Evolutionary conservation across 2,329 filamentous ascomycete genomes (phyloP), one percentile per base, ranked within the genome.

Genomic region (Stemphylium beticola): DNA sequence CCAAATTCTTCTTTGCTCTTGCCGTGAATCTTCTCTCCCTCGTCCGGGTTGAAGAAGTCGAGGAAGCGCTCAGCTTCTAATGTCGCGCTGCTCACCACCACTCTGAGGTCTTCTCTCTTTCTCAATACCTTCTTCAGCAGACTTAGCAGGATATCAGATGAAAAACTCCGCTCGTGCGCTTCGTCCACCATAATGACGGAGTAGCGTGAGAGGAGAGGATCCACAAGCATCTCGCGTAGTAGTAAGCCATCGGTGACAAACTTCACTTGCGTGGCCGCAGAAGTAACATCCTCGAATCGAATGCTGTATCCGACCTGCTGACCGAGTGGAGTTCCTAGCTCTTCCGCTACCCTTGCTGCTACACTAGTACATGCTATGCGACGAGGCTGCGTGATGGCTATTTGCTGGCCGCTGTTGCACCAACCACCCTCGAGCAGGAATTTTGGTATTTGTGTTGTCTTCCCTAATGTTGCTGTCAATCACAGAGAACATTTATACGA

Each of bases 151-250:
- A 99, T 85, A 70, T 99, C 95, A 0, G 93, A 96, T 73, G 91
- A 96, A 55, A 98, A 84, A 43, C 92, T 96, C 49, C 95, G 84
- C 76, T 98, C 93, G 72, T 99, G 95, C 6, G 93, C 95, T 77
- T 98, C 93, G 71, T 99, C 95, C 7, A 99, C 90, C 92, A 99
- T 97, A 66, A 99, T 91, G 39, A 96, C 89, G 0, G 92, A 96
- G 73, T 99, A 99, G 10, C 92, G 85, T 17, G 91, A 95, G 32
- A 99, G 78, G 3, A 98, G 78, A 11, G 95, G 95, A 74, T 99
- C 95, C 3, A 97, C 91, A 4, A 99, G 83, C 24, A 93, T 95
- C 77, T 99, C 95, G 67, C 93, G 83, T 48, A 99, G 86, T 29
- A 99, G 83, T 43, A 99, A 81, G 0, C 93, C 93, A 77, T 99